Evolutionary conservation across 2,329 filamentous ascomycete species (phyloP), one percentile per base, ranked within the genome.

Genomic region (Ceratocystis ficicola): DNA sequence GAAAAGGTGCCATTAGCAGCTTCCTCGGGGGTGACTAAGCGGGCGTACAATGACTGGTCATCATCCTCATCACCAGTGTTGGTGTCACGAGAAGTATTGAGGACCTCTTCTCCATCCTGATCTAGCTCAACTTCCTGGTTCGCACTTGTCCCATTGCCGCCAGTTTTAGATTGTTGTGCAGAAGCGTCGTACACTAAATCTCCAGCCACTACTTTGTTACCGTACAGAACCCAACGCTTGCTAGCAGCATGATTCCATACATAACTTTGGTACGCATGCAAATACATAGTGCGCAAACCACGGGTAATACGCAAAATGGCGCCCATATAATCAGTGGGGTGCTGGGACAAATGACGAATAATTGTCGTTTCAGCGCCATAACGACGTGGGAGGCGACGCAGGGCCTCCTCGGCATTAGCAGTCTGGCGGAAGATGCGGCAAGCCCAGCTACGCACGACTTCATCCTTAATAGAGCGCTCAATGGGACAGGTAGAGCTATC

Each of bases 261-360:
- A 46, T 91, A 83, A 5, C 89, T 95, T 75, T 99, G 94, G 76
- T 96, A 97, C 4, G 94, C 93, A 74, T 99, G 94, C 17, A 96
- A 86, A 73, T 97, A 99, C 88, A 99, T 96, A 67, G 90, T 83
- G 55, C 91, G 84, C 71, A 97, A 79, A 62, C 89, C 90, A 20
- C 92, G 83, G 28, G 88, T 88, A 69, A 99, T 92, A 65, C 83
- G 81, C 72, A 87, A 83, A 63, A 99, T 76, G 0, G 94, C 90
- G 28, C 92, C 92, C 68, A 89, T 81, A 73, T 84, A 94, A 75
- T 99, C 93, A 55, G 81, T 81, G 48, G 76, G 76, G 25, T 80
- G 79, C 67, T 79, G 77, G 36, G 79, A 80, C 4, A 97, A 83
- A 71, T 95, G 89, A 66, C 86, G 84, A 68, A 99, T 88, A 70